Evolutionary conservation across 306 rosid species (phyloP), one percentile per base, ranked within the genome.

Genomic region (Luffa acutangula): DNA sequence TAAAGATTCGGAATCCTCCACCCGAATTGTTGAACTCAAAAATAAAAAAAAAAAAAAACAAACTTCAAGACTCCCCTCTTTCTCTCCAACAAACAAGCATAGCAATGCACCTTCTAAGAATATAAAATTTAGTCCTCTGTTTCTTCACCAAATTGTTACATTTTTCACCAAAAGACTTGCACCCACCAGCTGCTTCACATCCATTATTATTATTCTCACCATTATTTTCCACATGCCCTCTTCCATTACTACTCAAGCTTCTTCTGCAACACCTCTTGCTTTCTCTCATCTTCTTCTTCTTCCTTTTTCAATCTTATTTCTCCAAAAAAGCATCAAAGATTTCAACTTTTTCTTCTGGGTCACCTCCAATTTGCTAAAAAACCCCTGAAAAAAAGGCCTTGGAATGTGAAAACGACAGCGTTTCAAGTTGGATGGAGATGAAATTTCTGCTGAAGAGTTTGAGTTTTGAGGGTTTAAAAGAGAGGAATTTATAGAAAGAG

Each of bases 41-140:
- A 52, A 14, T 14, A 12, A 51, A 51, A 12, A 52, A 14, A 52
- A 52, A 15, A 15, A 11, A 14, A 1, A 36, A 14, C 3, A 67
- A 9, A 2, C 20, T 41, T 60, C 31, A 59, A 45, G 62, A 77
- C 9, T 77, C 80, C 7, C 75, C 46, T 52, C 82, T 33, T 0
- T 79, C 82, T 15, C 34, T 58, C 82, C 82, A 67, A 67, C 82
- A 79, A 0, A 79, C 43, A 12, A 79, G 82, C 82, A 79, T 79
- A 9, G 82, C 82, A 34, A 79, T 79, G 53, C 82, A 79, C 31
- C 82, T 74, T 14, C 82, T 71, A 31, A 79, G 67, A 39, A 79
- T 79, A 36, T 79, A 79, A 37, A 79, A 66, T 41, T 79, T 79
- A 2, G 82, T 67, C 12, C 82, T 39, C 37, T 79, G 82, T 53